Conservation (phyloP, 345 rosid genomes). For the Salix purpurea region DNA sequence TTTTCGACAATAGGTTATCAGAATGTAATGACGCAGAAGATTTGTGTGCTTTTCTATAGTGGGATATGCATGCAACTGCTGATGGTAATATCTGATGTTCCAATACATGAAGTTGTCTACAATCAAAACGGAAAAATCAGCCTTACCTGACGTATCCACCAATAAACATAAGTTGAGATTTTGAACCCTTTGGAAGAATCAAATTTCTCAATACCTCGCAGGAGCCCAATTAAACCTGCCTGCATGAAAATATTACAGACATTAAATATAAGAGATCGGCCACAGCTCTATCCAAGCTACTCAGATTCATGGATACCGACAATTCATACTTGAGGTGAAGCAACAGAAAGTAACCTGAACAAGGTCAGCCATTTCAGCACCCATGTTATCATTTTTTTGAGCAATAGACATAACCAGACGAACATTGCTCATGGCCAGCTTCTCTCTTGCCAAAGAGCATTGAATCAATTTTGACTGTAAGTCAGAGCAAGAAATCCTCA, state of each 20-base stretch:
- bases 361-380: conserved; percentile 93
- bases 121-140: background rate
- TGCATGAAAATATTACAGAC: conserved; percentile 22
- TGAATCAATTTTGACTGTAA: conserved; percentile 63
- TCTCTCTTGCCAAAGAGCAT: conserved; percentile 80
- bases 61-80: background rate
- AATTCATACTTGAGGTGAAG: conserved; percentile 1
- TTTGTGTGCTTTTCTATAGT: background rate
- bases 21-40: background rate
- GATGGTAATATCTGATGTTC: background rate
- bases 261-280: background rate
- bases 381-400: conserved; percentile 83
- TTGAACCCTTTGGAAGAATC: conserved; percentile 91
- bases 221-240: conserved; percentile 92
- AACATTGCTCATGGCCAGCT: conserved; percentile 93
- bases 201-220: conserved; percentile 93
- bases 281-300: background rate
- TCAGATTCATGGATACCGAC: background rate
- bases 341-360: conserved; percentile 62
- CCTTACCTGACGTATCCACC: conserved; percentile 99
- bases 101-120: background rate
- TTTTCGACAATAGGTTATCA: background rate
- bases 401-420: conserved; percentile 96
- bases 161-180: conserved; percentile 89
- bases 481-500: conserved; percentile 69